Evolutionary conservation across 768 basidiomycete genomes (phyloP).

Genomic region (Mycena amicta): DNA sequence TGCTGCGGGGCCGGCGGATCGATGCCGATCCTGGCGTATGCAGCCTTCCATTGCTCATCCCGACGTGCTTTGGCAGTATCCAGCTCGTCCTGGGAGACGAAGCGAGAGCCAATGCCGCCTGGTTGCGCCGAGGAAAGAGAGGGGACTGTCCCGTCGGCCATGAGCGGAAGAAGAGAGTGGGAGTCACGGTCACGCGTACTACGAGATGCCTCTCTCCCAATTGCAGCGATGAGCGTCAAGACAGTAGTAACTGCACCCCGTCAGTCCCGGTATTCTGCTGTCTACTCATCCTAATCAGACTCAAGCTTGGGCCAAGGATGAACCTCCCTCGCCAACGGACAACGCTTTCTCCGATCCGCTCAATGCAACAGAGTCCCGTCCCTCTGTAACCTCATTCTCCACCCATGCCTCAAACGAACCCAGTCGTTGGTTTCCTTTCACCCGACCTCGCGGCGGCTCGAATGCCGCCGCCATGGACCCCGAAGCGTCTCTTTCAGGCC

Average conservation of each 20-base stretch:
- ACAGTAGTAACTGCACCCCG: slow-evolving; percentile 72
- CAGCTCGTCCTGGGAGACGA: slow-evolving; percentile 78
- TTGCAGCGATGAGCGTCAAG: slow-evolving; percentile 7
- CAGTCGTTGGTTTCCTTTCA: slow-evolving; percentile 78
- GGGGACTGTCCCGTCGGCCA: slow-evolving; percentile 42
- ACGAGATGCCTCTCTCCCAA: not conserved
- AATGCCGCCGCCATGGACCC: slow-evolving; percentile 15
- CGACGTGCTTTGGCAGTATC: slow-evolving; percentile 69
- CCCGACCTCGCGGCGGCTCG: slow-evolving; percentile 49
- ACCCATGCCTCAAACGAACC: slow-evolving; percentile 45
- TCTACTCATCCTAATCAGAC: slow-evolving; percentile 6
- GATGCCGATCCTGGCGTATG: slow-evolving; percentile 85
- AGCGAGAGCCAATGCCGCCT: slow-evolving; percentile 83
- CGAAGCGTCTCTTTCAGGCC: no score
- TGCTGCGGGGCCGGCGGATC: slow-evolving; percentile 81
- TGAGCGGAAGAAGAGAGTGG: no score
- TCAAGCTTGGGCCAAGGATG: slow-evolving; percentile 82
- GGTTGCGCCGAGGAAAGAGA: slow-evolving; percentile 70
- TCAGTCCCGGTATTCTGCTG: slow-evolving; percentile 34
- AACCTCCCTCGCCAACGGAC: slow-evolving; percentile 74
- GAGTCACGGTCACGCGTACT: no score
- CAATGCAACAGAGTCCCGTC: slow-evolving; percentile 41
- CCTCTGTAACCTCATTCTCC: slow-evolving; percentile 56
- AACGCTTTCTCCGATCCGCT: slow-evolving; percentile 32
- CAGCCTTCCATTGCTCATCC: slow-evolving; percentile 89